A percentile compares a stretch with the other conserved stretches of the same genome.
Evolutionary conservation across 2,329 filamentous ascomycete species (phyloP).

Genomic region (Didymella arachidicola): DNA sequence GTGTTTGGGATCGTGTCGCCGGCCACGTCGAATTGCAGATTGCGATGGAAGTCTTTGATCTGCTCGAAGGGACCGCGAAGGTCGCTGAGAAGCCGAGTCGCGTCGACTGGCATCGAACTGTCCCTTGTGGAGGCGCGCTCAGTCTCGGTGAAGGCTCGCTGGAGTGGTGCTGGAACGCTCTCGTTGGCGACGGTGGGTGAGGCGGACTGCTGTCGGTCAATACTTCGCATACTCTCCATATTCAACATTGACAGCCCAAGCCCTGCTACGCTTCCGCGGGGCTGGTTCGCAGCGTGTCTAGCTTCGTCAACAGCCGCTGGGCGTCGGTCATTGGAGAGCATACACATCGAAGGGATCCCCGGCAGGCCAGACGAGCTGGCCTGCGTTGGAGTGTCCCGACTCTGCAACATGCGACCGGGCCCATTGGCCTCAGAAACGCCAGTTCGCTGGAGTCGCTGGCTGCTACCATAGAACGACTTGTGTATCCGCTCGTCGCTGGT

Average conservation of each 20-base stretch:
- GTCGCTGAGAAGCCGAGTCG: slow-evolving; percentile 24
- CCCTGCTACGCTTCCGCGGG: slow-evolving; percentile 36
- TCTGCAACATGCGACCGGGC: slow-evolving; percentile 30
- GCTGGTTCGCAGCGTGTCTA: slow-evolving; percentile 33
- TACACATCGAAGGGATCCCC: slow-evolving; percentile 49
- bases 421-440: slow-evolving; percentile 31
- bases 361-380: slow-evolving; percentile 46
- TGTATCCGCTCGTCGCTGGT: slow-evolving; percentile 21
- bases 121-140: slow-evolving; percentile 27
- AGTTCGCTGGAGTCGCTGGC: slow-evolving; percentile 26
- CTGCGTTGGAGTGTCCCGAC: slow-evolving; percentile 40
- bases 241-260: slow-evolving; percentile 48
- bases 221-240: slow-evolving; percentile 30
- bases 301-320: slow-evolving; percentile 34
- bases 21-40: slow-evolving; percentile 42
- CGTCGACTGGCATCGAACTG: slow-evolving; percentile 32
- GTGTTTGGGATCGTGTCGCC: slow-evolving; percentile 50
- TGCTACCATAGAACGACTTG: slow-evolving; percentile 20
- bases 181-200: slow-evolving; percentile 43
- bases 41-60: slow-evolving; percentile 42
- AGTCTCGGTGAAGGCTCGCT: slow-evolving; percentile 29
- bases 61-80: slow-evolving; percentile 35
- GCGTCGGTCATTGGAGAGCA: slow-evolving; percentile 46
- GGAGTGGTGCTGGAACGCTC: slow-evolving; percentile 24
- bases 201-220: slow-evolving; percentile 41